Conservation (phyloP, 1,284 basidiomycete species). For the Chalciporus sp. region DNA sequence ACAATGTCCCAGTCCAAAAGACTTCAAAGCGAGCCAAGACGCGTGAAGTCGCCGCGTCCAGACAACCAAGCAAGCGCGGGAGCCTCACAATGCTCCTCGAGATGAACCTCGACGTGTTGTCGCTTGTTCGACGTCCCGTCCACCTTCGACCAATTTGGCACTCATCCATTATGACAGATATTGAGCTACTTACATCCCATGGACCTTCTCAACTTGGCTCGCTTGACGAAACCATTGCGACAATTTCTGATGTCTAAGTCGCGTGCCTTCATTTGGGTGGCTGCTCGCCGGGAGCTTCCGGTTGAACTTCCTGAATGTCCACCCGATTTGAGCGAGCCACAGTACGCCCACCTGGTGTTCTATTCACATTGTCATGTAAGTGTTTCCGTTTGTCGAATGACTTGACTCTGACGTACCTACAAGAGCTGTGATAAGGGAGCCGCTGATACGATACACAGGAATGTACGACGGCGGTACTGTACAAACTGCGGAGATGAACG, state of each 20-base stretch:
- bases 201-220: constrained; percentile 18
- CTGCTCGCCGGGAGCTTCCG: constrained; percentile 1
- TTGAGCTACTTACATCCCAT: constrained; percentile 10
- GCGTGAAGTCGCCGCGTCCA: too few relatives aligned
- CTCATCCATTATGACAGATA: too few relatives aligned
- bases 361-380: constrained; percentile 10
- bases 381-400: too few relatives aligned
- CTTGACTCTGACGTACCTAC: background rate
- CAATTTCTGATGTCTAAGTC: constrained; percentile 12
- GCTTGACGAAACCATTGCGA: constrained; percentile 13
- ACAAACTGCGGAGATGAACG: background rate
- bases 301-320: constrained; percentile 20
- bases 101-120: too few relatives aligned
- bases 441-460: background rate
- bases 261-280: constrained; percentile 13
- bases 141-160: too few relatives aligned
- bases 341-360: constrained; percentile 27
- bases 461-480: background rate
- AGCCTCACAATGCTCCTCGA: too few relatives aligned
- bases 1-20: too few relatives aligned
- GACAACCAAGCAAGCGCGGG: too few relatives aligned
- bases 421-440: background rate
- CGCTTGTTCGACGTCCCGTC: too few relatives aligned
- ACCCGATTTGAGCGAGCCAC: constrained; percentile 32
- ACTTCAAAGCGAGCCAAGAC: too few relatives aligned